A percentile compares a stretch with the other conserved stretches of the same genome.
Evolutionary conservation across 202 grass and related monocot genomes (phyloP).

Genomic region (Zizania palustris): DNA sequence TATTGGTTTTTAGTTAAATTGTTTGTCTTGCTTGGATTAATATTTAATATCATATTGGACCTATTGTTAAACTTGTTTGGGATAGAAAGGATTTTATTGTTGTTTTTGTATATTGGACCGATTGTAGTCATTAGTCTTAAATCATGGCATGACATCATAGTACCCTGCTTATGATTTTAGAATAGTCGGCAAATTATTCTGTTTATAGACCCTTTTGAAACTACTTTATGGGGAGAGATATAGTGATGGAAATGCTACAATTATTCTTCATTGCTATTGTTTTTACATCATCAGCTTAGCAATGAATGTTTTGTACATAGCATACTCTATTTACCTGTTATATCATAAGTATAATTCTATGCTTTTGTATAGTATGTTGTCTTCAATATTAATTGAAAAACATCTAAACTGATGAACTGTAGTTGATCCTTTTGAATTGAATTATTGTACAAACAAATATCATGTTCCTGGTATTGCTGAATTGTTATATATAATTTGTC

Average conservation of each 20-base stretch:
- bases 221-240: slow-evolving; percentile 77
- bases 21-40: slow-evolving; percentile 9
- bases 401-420: neutral
- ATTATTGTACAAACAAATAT: slow-evolving; percentile 1
- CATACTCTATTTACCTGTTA: slow-evolving; percentile 28
- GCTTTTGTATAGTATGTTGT: neutral
- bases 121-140: slow-evolving; percentile 2
- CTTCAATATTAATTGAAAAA: slow-evolving; percentile 8
- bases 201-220: slow-evolving; percentile 71
- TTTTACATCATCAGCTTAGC: slow-evolving; percentile 92
- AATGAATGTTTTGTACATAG: slow-evolving; percentile 72
- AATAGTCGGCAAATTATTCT: too few species aligned
- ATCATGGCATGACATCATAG: neutral
- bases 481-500: neutral
- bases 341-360: slow-evolving; percentile 20
- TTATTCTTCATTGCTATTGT: slow-evolving; percentile 86
- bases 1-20: slow-evolving; percentile 1
- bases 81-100: too few species aligned
- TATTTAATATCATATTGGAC: too few species aligned
- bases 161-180: too few species aligned
- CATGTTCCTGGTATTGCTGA: neutral
- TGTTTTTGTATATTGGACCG: too few species aligned
- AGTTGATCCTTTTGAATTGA: slow-evolving; percentile 20
- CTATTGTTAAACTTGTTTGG: too few species aligned
- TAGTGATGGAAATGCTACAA: slow-evolving; percentile 82